phyloP scores from a whole-genome alignment of 2,329 filamentous ascomycete species.

The Daldinia sp. region DNA sequence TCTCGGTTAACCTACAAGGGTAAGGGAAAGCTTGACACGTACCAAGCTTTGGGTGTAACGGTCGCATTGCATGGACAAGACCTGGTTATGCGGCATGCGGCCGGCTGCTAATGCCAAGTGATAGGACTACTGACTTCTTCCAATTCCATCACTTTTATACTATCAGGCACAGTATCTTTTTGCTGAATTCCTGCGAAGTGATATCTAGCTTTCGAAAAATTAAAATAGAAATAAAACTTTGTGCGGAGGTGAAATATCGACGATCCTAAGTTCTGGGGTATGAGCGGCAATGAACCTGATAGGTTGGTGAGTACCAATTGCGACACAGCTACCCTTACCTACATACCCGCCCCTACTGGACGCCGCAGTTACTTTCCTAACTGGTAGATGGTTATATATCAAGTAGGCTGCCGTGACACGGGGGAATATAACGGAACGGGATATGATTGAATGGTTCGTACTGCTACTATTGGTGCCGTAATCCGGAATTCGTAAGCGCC shows the following conservation, averaged over 20 bases:
- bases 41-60: constrained; percentile 41
- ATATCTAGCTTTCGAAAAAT: not conserved
- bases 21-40: constrained; percentile 40
- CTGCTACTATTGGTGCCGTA: constrained; percentile 16
- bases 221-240: constrained; percentile 37
- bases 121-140: constrained; percentile 3
- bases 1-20: constrained; percentile 32
- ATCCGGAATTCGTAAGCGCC: constrained; percentile 38
- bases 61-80: constrained; percentile 40
- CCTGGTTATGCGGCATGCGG: constrained; percentile 13
- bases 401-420: constrained; percentile 24
- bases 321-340: constrained; percentile 25
- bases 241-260: constrained; percentile 14
- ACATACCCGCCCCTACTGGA: constrained; percentile 26
- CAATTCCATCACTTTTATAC: constrained; percentile 17
- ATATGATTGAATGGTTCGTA: constrained; percentile 33
- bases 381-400: constrained; percentile 15
- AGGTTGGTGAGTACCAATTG: constrained; percentile 29
- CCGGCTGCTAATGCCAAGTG: constrained; percentile 28
- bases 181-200: not conserved
- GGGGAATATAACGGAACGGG: constrained; percentile 18
- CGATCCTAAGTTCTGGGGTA: constrained; percentile 29
- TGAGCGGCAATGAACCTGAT: constrained; percentile 29
- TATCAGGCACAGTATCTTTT: not conserved
- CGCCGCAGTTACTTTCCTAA: constrained; percentile 30